Evolutionary conservation across 2,329 filamentous ascomycete species (phyloP), one percentile per base, ranked within the genome.

Genomic region (Aureobasidium vineae): DNA sequence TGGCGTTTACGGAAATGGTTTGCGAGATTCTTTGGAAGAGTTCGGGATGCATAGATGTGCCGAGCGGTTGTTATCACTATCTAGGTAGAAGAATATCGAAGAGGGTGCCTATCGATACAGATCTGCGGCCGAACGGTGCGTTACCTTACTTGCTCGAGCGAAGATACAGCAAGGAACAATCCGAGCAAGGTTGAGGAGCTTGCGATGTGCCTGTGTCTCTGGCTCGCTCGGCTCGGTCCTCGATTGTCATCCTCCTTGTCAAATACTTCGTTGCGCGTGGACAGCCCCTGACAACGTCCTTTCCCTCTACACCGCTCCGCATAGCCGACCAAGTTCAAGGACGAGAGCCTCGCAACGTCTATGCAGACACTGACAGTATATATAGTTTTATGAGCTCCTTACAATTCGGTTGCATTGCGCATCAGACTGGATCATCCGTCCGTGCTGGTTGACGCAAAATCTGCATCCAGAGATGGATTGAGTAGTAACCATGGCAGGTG

Each of bases 61-160:
- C 57, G 57, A 49, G 43, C 57, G 23, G 45, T 63, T 52, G 45
- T 23, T 52, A 52, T 63, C 47, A 41, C 33, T 63, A 63, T 63
- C 59, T 23, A 38, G 59, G 52, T 52, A 63, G 59, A 63, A 52
- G 45, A 40, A 31, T 52, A 23, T 52, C 19, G 15, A 40, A 52
- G 7, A n/a, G 40, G 23, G 16, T 47, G 47, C 45, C 47, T 50
- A 63, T 49, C 57, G 57, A 61, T 61, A 61, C 45, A 23, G 31
- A 15, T 41, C 5, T 63, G 59, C 15, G 26, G 43, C 21, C 33
- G 19, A 63, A 63, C 59, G 59, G 59, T 63, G 57, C 40, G 43
- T 16, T 45, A 36, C 40, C n/a, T 4, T 60, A 61, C 10, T 61
- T 41, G n/a, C 41, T 36, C 19, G 31, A 38, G 6, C 43, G 31